phyloP scores from a whole-genome alignment of 805 yeast species.

The Ogataea minuta region DNA sequence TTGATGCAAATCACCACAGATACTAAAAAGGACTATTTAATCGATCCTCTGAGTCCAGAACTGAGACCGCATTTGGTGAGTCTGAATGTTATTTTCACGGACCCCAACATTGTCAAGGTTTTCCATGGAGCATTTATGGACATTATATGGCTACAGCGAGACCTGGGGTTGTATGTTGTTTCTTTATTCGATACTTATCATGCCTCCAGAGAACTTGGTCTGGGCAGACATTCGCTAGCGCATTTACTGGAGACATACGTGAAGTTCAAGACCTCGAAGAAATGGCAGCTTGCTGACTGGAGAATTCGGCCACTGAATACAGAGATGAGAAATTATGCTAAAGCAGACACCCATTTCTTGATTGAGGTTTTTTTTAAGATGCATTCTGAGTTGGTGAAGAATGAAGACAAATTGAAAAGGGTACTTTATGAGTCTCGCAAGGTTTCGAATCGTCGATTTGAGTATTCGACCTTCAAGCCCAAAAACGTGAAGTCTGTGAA shows the following conservation, averaged over 20 bases:
- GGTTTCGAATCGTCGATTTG: slow-evolving; percentile 80
- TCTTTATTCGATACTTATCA: slow-evolving; percentile 89
- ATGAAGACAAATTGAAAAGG: slow-evolving; percentile 43
- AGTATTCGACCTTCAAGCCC: slow-evolving; percentile 68
- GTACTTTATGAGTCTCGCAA: slow-evolving; percentile 74
- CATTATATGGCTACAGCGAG: slow-evolving; percentile 94
- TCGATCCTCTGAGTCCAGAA: slow-evolving; percentile 68
- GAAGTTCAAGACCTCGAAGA: slow-evolving; percentile 82
- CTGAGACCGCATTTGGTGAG: slow-evolving; percentile 67
- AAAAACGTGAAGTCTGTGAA: slow-evolving; percentile 11
- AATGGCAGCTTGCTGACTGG: slow-evolving; percentile 97
- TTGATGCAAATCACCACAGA: slow-evolving; percentile 88
- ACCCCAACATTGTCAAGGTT: slow-evolving; percentile 80
- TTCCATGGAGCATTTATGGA: slow-evolving; percentile 98
- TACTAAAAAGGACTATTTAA: slow-evolving; percentile 62
- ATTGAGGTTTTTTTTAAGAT: slow-evolving; percentile 75
- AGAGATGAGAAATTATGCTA: slow-evolving; percentile 81
- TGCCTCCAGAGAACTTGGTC: slow-evolving; percentile 77
- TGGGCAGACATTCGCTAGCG: slow-evolving; percentile 82
- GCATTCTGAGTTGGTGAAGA: slow-evolving; percentile 56
- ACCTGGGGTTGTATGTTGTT: slow-evolving; percentile 87
- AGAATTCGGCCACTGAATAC: slow-evolving; percentile 77
- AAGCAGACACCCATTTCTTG: slow-evolving; percentile 92
- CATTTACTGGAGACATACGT: slow-evolving; percentile 78
- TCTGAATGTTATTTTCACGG: slow-evolving; percentile 72